Evolutionary conservation across 192 early-diverging fungal genomes (phyloP).

Genomic region (Coemansia sp.): DNA sequence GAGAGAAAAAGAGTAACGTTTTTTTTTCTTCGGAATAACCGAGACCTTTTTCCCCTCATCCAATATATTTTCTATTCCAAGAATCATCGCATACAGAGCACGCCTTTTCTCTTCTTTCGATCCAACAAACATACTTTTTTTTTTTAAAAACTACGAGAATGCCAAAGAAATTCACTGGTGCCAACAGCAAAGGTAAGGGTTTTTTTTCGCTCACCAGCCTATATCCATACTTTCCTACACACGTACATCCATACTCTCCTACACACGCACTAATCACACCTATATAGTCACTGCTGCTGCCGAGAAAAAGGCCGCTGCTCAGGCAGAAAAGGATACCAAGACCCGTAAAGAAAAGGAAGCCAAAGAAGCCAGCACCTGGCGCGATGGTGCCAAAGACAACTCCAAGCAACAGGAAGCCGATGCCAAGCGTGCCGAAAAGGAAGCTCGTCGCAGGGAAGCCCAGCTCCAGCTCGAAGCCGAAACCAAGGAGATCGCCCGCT

Average conservation of each 20-base stretch:
- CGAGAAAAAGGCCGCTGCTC: slow-evolving; percentile 71
- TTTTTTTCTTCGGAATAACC: not conserved
- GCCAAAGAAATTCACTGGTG: slow-evolving; percentile 62
- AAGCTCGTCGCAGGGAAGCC: slow-evolving; percentile 62
- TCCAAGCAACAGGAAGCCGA: slow-evolving; percentile 67
- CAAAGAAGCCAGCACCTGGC: slow-evolving; percentile 66
- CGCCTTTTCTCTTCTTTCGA: not conserved
- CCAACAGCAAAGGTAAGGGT: slow-evolving; percentile 58
- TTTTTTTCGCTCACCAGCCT: not conserved
- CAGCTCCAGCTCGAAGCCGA: slow-evolving; percentile 65
- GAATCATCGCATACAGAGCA: not conserved
- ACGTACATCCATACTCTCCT: not conserved
- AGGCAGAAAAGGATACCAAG: slow-evolving; percentile 63
- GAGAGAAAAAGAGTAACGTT: not conserved
- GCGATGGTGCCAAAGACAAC: slow-evolving; percentile 64
- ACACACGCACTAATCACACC: not conserved
- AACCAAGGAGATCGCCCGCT: slow-evolving; percentile 52
- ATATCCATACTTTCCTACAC: not conserved
- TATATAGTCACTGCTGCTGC: slow-evolving; percentile 67
- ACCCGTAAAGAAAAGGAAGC: slow-evolving; percentile 60
- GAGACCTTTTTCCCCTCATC: not conserved
- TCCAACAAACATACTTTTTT: not conserved
- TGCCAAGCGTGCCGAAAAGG: slow-evolving; percentile 59
- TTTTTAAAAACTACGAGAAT: slow-evolving; percentile 25
- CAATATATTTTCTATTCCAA: not conserved